Percentiles rank a stretch among this genome's conserved stretches.
These are phyloP conservation scores for Fusarium buharicum DNA, from an alignment of 2,329 filamentous ascomycete species.

Conservation along the genomic window DNA sequence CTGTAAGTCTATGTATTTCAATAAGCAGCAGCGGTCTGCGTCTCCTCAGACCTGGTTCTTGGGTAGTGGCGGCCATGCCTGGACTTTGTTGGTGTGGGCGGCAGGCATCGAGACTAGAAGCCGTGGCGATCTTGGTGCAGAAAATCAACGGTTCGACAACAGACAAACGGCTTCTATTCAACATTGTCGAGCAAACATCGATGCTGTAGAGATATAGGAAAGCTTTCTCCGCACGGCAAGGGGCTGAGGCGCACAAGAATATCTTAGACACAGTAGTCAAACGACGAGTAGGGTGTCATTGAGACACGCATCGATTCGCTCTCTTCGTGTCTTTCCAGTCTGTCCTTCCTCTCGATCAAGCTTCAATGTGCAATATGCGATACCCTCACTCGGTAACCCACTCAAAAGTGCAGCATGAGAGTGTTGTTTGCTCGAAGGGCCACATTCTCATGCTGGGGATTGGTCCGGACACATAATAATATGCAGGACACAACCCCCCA, in stretches of 20 bases:
- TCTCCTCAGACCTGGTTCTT: conserved; percentile 22
- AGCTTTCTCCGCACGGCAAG: background rate
- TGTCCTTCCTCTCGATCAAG: conserved; percentile 4
- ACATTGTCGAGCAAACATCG: conserved; percentile 27
- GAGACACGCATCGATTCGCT: background rate
- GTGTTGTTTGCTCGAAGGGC: conserved; percentile 12
- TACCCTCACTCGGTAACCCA: conserved; percentile 1
- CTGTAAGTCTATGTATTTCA: conserved; percentile 3
- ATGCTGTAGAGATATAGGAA: conserved; percentile 1
- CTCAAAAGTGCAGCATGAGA: conserved; percentile 13
- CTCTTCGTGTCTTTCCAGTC: conserved; percentile 2
- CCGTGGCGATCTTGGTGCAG: conserved; percentile 11
- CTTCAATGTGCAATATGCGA: conserved; percentile 3
- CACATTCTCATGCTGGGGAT: conserved; percentile 1
- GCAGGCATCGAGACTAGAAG: conserved; percentile 9
- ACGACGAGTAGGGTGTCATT: background rate
- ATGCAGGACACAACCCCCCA: conserved; percentile 9
- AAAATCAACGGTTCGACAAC: conserved; percentile 25
- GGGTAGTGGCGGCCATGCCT: conserved; percentile 10
- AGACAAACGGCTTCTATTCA: conserved; percentile 26
- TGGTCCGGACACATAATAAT: conserved; percentile 6
- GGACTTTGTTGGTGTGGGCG: conserved; percentile 9
- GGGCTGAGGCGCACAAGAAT: conserved; percentile 1
- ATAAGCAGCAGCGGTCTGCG: conserved; percentile 1
- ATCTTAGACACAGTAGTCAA: background rate